A percentile compares a stretch with the other conserved stretches of the same genome.
These are phyloP conservation scores for Leccinum variicolor DNA, from an alignment of 768 basidiomycete genomes.

Conservation along the genomic window DNA sequence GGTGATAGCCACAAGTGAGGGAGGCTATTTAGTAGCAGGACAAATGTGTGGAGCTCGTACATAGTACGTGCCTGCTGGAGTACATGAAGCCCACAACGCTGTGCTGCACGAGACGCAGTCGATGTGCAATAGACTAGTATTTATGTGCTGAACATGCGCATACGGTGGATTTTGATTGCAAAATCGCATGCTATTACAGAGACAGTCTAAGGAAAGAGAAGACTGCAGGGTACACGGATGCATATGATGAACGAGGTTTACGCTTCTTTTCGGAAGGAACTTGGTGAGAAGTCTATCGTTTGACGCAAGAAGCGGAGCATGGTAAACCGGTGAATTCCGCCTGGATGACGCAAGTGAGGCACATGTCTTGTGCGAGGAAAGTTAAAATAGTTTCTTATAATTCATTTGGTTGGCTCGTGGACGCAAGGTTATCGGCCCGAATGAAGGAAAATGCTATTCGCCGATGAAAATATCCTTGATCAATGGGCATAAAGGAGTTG, in stretches of 20 bases:
- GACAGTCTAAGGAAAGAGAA: constrained; percentile 3
- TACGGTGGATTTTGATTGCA: constrained; percentile 12
- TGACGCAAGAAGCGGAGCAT: constrained; percentile 10
- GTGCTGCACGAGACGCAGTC: constrained; percentile 2
- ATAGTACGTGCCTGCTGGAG: neutral
- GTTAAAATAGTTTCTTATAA: neutral
- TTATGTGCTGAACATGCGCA: constrained; percentile 6
- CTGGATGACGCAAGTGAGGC: constrained; percentile 4
- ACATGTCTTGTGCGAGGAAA: constrained; percentile 3
- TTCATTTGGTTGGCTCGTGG: neutral
- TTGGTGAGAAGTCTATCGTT: constrained; percentile 12
- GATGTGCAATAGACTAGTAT: neutral
- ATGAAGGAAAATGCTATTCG: neutral
- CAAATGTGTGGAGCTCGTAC: constrained; percentile 11
- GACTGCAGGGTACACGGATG: neutral
- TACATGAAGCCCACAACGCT: neutral
- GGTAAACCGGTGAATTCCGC: constrained; percentile 6
- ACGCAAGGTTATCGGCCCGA: neutral
- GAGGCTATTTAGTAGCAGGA: constrained; percentile 13
- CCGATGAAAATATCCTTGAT: constrained; percentile 9
- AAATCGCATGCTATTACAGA: constrained; percentile 11
- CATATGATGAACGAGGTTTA: constrained; percentile 14
- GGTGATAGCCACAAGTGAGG: neutral
- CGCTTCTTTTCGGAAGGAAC: constrained; percentile 24
- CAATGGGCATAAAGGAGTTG: neutral